phyloP scores from a whole-genome alignment of 352 stramenopile species.

The Blastocystis sp. region DNA sequence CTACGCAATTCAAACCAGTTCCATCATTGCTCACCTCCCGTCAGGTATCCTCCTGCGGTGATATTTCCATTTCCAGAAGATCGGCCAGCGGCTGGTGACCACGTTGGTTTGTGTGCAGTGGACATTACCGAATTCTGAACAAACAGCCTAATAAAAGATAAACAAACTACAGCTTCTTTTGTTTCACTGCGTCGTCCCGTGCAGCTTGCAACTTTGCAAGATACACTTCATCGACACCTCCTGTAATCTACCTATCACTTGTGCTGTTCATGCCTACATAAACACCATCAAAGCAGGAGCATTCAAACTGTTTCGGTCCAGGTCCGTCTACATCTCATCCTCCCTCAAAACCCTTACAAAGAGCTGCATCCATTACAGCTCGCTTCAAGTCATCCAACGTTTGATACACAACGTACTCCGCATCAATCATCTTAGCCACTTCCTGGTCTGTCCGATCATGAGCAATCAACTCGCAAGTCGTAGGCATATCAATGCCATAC shows the following conservation, averaged over 20 bases:
- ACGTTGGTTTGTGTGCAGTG: neutral
- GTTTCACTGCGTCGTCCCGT: conserved; percentile 75
- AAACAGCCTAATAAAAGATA: neutral
- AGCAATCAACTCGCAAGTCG: conserved; percentile 89
- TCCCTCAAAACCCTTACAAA: neutral
- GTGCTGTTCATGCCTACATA: conserved; percentile 75
- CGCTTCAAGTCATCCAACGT: conserved; percentile 82
- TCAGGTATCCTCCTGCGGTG: neutral
- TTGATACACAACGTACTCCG: conserved; percentile 89
- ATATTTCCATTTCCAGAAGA: neutral
- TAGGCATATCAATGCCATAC: conserved; percentile 99
- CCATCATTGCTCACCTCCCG: neutral
- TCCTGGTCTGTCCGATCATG: conserved; percentile 85
- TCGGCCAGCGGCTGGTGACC: neutral
- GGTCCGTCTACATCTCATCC: conserved; percentile 72
- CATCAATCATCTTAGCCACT: conserved; percentile 84
- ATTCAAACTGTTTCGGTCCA: conserved; percentile 79
- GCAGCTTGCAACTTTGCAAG: conserved; percentile 75
- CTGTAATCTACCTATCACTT: conserved; percentile 11
- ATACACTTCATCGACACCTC: conserved; percentile 67
- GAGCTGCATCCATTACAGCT: conserved; percentile 66
- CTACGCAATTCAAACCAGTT: neutral
- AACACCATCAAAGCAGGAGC: conserved; percentile 87
- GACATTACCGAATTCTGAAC: neutral
- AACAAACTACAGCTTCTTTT: conserved; percentile 69